Conservation (phyloP, 495 filamentous ascomycete species). For the Penicillium desertorum region DNA sequence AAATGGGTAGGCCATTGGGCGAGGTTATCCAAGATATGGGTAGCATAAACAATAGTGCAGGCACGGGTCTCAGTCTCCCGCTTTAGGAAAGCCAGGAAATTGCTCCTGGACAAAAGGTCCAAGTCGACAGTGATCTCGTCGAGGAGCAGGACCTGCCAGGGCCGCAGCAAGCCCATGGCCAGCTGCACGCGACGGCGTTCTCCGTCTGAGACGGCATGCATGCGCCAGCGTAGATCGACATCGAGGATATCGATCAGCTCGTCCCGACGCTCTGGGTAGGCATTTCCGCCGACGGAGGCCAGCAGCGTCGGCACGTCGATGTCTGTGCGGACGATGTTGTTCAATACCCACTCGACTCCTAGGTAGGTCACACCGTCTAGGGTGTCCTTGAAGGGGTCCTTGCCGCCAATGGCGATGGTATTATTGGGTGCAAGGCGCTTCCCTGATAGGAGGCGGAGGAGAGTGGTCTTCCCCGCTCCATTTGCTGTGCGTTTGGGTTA, state of each 20-base stretch:
- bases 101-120: constrained; percentile 76
- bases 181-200: constrained; percentile 90
- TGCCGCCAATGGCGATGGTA: constrained; percentile 70
- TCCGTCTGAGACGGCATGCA: constrained; percentile 92
- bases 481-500: constrained; percentile 60
- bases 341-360: constrained; percentile 97
- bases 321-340: constrained; percentile 91
- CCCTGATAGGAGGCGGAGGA: constrained; percentile 85
- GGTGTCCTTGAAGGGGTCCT: constrained; percentile 86
- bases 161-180: constrained; percentile 92
- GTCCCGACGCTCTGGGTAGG: constrained; percentile 76
- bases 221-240: constrained; percentile 86
- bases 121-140: constrained; percentile 98
- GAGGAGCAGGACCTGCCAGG: constrained; percentile 85
- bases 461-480: constrained; percentile 94
- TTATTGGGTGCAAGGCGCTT: constrained; percentile 81
- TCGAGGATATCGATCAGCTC: constrained; percentile 86
- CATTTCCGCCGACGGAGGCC: constrained; percentile 79
- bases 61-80: constrained; percentile 76
- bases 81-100: constrained; percentile 86
- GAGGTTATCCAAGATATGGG: constrained; percentile 92
- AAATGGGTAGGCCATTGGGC: constrained; percentile 92
- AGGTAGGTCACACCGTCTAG: constrained; percentile 95
- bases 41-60: constrained; percentile 96
- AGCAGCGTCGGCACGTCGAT: constrained; percentile 88